Evolutionary conservation across 2,329 filamentous ascomycete genomes (phyloP), one percentile per base, ranked within the genome.

Genomic region (Penicillium griseofulvum): DNA sequence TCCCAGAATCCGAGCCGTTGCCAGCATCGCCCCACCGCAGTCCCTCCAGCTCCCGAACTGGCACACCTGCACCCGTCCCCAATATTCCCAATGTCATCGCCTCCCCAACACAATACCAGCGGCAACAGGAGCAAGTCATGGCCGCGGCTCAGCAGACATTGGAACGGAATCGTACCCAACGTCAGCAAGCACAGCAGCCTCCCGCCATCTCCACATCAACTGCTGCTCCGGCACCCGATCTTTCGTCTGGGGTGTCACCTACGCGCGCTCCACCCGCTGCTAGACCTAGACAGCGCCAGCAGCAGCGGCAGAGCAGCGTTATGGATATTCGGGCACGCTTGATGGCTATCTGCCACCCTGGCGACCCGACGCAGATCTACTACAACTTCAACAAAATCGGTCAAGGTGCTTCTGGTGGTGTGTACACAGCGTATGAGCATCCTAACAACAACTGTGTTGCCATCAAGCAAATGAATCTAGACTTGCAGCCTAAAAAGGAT

Each of bases 391-490:
- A 86, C 70, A 97, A 97, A 78, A 97, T 99, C 71, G 94, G 94
- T 0, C 94, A 99, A 75, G 94, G 94, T 73, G 94, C 94, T 36
- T 97, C 93, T 9, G 94, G 94, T 64, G 94, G 94, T 58, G 94
- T 99, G 1, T 99, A 87, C 70, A 96, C 91, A 0, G 94, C 93
- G 4, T 90, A 93, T 70, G 90, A 97, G 73, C 82, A 86, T 61
- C 87, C 85, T 53, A 89, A 86, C 37, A 96, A 96, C 75, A 86
- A 88, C 59, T 86, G 95, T 64, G 94, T 99, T 36, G 94, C 94
- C 39, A 97, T 99, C 76, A 99, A 99, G 79, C 94, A 99, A 79
- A 99, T 99, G 94, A 97, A 97, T 64, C 79, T 99, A 53, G 94
- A 97, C 74, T 89, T 97, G 75, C 94, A 99, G 69, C 94, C 94